phyloP scores from a whole-genome alignment of 2,329 filamentous ascomycete species.

The Fusarium tuaranense region DNA sequence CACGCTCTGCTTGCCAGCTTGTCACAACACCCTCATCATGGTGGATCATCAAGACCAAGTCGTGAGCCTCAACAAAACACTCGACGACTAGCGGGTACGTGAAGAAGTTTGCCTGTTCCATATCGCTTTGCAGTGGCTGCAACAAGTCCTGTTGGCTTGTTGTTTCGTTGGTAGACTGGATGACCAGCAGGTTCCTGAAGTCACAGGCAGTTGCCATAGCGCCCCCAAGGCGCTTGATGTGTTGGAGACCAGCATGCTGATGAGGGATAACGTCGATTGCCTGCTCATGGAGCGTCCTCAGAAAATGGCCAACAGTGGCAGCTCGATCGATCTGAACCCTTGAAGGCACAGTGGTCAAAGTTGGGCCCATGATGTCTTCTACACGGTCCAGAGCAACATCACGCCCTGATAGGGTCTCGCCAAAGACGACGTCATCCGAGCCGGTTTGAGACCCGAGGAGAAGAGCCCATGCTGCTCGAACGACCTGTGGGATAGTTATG shows the following conservation, averaged over 20 bases:
- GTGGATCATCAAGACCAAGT: constrained; percentile 22
- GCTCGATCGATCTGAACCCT: constrained; percentile 16
- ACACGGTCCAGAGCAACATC: constrained; percentile 23
- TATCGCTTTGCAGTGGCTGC: constrained; percentile 12
- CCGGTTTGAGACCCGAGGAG: constrained; percentile 14
- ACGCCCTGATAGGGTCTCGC: constrained; percentile 29
- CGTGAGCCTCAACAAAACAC: constrained; percentile 18
- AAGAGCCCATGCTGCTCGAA: constrained; percentile 34
- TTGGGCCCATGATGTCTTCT: constrained; percentile 29
- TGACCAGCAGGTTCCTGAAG: constrained; percentile 47
- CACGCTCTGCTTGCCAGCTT: constrained; percentile 19
- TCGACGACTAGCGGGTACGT: constrained; percentile 42
- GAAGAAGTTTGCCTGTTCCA: constrained; percentile 28
- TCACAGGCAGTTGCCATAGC: constrained; percentile 29
- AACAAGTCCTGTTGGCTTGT: neutral
- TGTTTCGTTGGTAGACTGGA: constrained; percentile 34
- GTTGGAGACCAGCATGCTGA: constrained; percentile 48
- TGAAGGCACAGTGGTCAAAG: constrained; percentile 26
- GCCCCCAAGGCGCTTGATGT: constrained; percentile 39
- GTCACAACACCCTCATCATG: constrained; percentile 21
- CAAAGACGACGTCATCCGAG: constrained; percentile 33
- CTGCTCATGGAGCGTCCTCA: neutral
- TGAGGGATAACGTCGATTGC: constrained; percentile 37
- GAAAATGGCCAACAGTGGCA: neutral
- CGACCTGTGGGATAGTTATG: constrained; percentile 18